Evolutionary conservation across 768 basidiomycete species (phyloP), one percentile per base, ranked within the genome.

Genomic region (Suillus decipiens): DNA sequence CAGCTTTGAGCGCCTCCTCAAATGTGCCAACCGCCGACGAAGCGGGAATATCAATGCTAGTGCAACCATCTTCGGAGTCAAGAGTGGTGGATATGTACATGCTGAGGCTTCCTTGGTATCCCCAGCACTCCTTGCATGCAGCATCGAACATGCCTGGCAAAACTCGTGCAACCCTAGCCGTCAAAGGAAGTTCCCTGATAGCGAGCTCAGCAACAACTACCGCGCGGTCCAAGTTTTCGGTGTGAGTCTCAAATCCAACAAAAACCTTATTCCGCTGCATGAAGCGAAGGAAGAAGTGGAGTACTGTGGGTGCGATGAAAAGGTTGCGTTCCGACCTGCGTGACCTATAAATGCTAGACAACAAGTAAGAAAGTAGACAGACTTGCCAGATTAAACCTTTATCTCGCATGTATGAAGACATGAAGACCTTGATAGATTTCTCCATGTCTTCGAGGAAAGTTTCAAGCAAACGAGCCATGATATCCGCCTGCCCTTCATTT

Each of bases 321-420:
- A 83, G 68, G 66, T 83, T 82, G 39, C 67, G 73, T 31, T 79
- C 78, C 0, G 78, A 70, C 80, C 82, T 84, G 76, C 42, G 1
- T 8, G 36, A 48, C 68, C n/a, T 69, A 61, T 50, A 34, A 67
- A 42, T 22, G 57, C 47, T 58, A 43, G 22, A 64, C 41, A 50
- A 4, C 28, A 22, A n/a, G 53, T 33, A 12, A 14, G 28, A 31
- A 61, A 19, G n/a, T 57, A 61, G 54, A 43, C 9, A 64, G 43
- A 48, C 60, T 24, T 67, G 89, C 90, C 87, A 92, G 62, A 86
- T 80, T 39, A 90, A 74, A 17, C 91, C 92, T 60, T 84, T 84
- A 60, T 85, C 80, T 31, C 83, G 77, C 75, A 86, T 86, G 67
- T 88, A 83, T 1, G 88, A 89, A 1, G 89, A 88, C 63, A 93